Evolutionary conservation across 2,329 filamentous ascomycete genomes (phyloP).

Genomic region (Teratosphaeria pseudoeucalypti): DNA sequence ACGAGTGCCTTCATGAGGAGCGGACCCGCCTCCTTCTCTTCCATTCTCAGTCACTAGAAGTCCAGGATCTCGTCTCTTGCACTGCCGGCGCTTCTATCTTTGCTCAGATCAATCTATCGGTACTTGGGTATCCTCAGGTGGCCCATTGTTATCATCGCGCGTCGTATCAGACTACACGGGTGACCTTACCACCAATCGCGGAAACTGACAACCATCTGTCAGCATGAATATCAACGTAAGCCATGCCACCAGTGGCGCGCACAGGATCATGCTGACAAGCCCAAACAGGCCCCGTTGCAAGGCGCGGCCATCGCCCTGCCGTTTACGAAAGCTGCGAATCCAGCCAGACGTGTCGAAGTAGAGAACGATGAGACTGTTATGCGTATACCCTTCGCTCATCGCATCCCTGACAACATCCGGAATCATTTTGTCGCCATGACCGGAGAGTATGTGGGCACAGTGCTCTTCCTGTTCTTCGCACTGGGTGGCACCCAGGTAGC

Average conservation of each 20-base stretch:
- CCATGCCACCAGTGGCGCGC: not conserved
- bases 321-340: constrained; percentile 23
- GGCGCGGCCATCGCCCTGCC: constrained; percentile 18
- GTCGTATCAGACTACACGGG: not conserved
- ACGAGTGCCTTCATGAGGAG: not conserved
- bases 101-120: not conserved
- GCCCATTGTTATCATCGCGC: not conserved
- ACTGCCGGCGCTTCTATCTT: not conserved
- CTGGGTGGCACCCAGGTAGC: constrained; percentile 36
- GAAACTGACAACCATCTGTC: not conserved
- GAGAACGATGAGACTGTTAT: constrained; percentile 11
- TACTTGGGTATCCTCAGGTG: not conserved
- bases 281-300: not conserved
- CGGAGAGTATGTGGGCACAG: constrained; percentile 35
- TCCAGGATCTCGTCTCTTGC: not conserved
- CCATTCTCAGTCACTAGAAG: not conserved
- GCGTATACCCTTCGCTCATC: constrained; percentile 18
- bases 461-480: constrained; percentile 37
- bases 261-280: not conserved
- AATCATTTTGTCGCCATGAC: constrained; percentile 23
- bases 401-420: constrained; percentile 18
- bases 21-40: not conserved
- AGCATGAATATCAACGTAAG: not conserved
- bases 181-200: not conserved
- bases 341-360: constrained; percentile 12